Conservation (phyloP, 176 grass and related monocot genomes). For the Olyra latifolia region DNA sequence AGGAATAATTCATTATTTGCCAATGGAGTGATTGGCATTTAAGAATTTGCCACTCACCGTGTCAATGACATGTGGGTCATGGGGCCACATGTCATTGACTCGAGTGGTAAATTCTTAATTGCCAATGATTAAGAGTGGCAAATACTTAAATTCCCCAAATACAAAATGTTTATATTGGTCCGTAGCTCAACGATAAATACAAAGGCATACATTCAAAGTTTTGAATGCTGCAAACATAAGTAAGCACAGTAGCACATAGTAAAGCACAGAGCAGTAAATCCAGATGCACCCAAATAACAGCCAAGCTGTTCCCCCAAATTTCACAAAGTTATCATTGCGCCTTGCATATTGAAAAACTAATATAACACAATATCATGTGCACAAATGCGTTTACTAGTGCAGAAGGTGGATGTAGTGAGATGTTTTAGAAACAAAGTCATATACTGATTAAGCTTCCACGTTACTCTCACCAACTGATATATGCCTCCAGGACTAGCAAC, state of each 20-base stretch:
- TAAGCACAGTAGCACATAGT: neutral
- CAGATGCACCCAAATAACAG: neutral
- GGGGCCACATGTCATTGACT: too few species aligned
- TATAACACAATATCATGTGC: neutral
- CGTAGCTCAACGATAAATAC: too few species aligned
- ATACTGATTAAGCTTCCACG: conserved; percentile 29
- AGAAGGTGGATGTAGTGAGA: conserved; percentile 1
- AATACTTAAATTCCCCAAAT: too few species aligned
- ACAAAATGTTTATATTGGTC: too few species aligned
- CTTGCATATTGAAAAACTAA: neutral
- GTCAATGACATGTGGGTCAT: too few species aligned
- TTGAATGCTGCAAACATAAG: neutral
- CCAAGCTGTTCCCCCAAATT: neutral
- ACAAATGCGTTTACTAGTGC: neutral
- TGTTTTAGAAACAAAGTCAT: conserved; percentile 40
- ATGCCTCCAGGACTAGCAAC: conserved; percentile 40
- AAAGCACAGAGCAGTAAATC: neutral
- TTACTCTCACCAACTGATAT: conserved; percentile 38
- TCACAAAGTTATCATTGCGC: neutral
- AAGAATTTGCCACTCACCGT: too few species aligned
- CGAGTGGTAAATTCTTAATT: too few species aligned
- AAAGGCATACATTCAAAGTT: too few species aligned
- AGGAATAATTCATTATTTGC: too few species aligned
- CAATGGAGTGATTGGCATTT: too few species aligned
- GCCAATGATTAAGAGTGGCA: too few species aligned